phyloP scores from a whole-genome alignment of 2,329 filamentous ascomycete genomes.

The Stachybotrys echinatus region DNA sequence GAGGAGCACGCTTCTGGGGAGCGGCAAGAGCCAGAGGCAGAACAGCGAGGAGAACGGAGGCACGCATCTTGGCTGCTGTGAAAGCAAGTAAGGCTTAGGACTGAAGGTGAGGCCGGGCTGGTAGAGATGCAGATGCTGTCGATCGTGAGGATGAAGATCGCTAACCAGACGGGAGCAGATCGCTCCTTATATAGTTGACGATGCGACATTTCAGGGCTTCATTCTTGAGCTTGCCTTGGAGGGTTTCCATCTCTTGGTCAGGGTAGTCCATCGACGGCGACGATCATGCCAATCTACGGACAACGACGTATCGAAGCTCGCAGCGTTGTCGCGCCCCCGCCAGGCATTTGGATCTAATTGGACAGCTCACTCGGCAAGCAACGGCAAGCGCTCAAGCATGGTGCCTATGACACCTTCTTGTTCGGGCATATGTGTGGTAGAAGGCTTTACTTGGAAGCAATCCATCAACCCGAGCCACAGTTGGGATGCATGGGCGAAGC shows the following conservation, averaged over 20 bases:
- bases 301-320: too few relatives aligned
- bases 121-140: neutral
- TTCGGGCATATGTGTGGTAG: too few relatives aligned
- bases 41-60: slow-evolving; percentile 23
- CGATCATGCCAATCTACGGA: neutral
- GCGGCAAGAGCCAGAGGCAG: slow-evolving; percentile 24
- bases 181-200: neutral
- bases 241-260: neutral
- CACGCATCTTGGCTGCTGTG: slow-evolving; percentile 20
- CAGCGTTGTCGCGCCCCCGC: too few relatives aligned
- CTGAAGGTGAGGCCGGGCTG: neutral
- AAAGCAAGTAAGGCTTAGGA: neutral
- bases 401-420: too few relatives aligned
- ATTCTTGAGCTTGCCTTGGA: neutral
- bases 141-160: slow-evolving; percentile 1
- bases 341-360: too few relatives aligned
- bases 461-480: too few relatives aligned
- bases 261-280: neutral
- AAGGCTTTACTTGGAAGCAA: too few relatives aligned
- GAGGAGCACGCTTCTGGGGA: slow-evolving; percentile 25
- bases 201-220: neutral
- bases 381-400: too few relatives aligned
- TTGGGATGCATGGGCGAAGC: neutral
- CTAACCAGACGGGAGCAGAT: neutral
- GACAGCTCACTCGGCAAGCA: too few relatives aligned